Percentiles rank a stretch among this genome's conserved stretches.
These are phyloP conservation scores for Pichia exigua DNA, from an alignment of 805 yeast genomes.

Conservation along the genomic window DNA sequence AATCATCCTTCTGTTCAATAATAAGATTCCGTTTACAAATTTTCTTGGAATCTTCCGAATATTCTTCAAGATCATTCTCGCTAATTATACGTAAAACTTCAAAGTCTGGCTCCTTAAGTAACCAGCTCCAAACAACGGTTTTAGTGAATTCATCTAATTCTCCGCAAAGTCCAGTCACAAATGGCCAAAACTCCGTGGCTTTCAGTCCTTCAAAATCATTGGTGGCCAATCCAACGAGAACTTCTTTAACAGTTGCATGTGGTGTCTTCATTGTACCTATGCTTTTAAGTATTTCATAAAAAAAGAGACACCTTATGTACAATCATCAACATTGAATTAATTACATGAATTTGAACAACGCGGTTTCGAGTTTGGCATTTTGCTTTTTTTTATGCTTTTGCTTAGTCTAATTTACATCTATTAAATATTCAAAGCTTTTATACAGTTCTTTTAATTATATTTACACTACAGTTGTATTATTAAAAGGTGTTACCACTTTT, in stretches of 20 bases:
- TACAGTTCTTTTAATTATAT: neutral
- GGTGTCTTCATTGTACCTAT: constrained; percentile 20
- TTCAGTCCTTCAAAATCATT: constrained; percentile 28
- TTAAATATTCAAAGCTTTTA: neutral
- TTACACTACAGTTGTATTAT: no score
- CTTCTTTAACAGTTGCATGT: constrained; percentile 27
- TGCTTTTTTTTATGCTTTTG: neutral
- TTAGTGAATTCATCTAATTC: constrained; percentile 27
- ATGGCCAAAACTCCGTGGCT: constrained; percentile 28
- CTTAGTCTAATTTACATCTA: neutral
- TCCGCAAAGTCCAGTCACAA: constrained; percentile 14
- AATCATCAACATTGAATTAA: neutral
- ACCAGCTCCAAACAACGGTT: constrained; percentile 32
- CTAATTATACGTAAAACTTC: constrained; percentile 8
- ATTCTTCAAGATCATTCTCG: neutral
- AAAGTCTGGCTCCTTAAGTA: constrained; percentile 23
- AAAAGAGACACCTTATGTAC: neutral
- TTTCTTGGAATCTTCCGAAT: neutral
- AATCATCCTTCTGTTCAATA: neutral
- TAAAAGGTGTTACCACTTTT: constrained; percentile 51
- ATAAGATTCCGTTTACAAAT: neutral
- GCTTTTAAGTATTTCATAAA: neutral
- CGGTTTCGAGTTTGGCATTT: neutral
- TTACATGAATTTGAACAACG: neutral
- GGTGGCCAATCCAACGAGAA: constrained; percentile 30